Base-by-base conservation (phyloP, 2,329 filamentous ascomycete species). In the Alternaria longipes region DNA sequence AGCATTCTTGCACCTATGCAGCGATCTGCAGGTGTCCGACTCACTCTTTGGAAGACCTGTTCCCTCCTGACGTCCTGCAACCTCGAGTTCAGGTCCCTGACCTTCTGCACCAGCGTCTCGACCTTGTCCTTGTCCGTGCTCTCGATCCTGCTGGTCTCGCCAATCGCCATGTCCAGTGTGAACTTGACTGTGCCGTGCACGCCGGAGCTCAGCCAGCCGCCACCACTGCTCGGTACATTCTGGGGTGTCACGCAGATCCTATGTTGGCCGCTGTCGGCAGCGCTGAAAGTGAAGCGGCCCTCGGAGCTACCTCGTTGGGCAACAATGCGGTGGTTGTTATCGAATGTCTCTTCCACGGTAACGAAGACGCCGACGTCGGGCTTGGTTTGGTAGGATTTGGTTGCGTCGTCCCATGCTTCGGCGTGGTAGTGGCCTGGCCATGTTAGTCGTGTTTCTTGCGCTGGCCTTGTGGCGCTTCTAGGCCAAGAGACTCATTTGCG, bases 281-380 rank as follows among this genome's bases (percentile, higher is more conserved):
- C 92, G 68, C 90, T 93, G 86, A 99, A 98, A 74, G 94, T 97
- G 85, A 98, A 98, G 76, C 91, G 91, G 70, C 95, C 94, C 44
- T 86, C 83, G 62, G 87, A 82, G 42, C 86, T 81, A 73, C 94
- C 94, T 63, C 90, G 90, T 81, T 97, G 93, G 67, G 90, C 92
- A 65, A 98, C 92, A 64, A 99, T 91, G 66, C 94, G 93, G 87
- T 99, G 95, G 84, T 98, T 91, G 81, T 96, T 94, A 86, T 98
- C 94, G 81, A 99, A 99, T 74, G 91, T 87, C 84, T 99, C 95
- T 87, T 97, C 94, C 59, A 98, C 94, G 16, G 92, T 94, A 74
- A 98, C 96, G 82, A 90, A 92, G 79, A 98, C 91, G 81, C 87
- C 90, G 64, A 97, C 84, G 67, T 90, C 90, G 66, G 89, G 85